These are phyloP conservation scores for Populus hybrid DNA, from an alignment of 441 rosid species.

Conservation along the genomic window DNA sequence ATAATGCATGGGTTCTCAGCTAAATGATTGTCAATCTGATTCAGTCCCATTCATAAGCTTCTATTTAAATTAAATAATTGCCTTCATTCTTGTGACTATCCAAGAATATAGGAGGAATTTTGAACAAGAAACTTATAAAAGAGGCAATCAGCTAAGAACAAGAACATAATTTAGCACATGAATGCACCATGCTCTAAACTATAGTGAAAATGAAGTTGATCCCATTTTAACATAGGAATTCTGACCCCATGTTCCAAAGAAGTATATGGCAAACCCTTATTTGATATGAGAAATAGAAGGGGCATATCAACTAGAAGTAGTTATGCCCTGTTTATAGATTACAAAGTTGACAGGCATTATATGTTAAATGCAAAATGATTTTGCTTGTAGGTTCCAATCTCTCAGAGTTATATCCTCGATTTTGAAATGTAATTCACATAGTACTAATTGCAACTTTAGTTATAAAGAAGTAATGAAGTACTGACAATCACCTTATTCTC, in stretches of 20 bases:
- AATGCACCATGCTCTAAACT: not conserved
- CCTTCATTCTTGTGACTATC: too few species aligned
- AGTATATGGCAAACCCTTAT: not conserved
- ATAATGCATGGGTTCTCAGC: too few species aligned
- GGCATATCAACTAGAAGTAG: not conserved
- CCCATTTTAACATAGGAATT: not conserved
- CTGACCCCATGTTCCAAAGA: not conserved
- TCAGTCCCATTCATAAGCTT: too few species aligned
- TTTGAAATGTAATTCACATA: not conserved
- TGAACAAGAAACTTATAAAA: not conserved
- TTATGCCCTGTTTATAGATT: not conserved
- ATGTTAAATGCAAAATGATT: not conserved
- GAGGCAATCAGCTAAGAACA: not conserved
- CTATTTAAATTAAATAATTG: too few species aligned
- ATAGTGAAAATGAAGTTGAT: too few species aligned
- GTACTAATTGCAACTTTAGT: not conserved
- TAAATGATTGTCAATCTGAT: too few species aligned
- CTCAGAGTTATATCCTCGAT: not conserved
- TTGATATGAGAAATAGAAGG: not conserved
- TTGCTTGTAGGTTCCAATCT: not conserved
- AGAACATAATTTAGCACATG: not conserved
- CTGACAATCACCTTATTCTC: constrained; percentile 56
- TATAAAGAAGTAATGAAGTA: not conserved
- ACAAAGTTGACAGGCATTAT: not conserved
- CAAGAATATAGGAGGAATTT: not conserved